Evolutionary conservation across 257 asterid species (phyloP), one percentile per base, ranked within the genome.

Genomic region (Scutellaria galericulata): DNA sequence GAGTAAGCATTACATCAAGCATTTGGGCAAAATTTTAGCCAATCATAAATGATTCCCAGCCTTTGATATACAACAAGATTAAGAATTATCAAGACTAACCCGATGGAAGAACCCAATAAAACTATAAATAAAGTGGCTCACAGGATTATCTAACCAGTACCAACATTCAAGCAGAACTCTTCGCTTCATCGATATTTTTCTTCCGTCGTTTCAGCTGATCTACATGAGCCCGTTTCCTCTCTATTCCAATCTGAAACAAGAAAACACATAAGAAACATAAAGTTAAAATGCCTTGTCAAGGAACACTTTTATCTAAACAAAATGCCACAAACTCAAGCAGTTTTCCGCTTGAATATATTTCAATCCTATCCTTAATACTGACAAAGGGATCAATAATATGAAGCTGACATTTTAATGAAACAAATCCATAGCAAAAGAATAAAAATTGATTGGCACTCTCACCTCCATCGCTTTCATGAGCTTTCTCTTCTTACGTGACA

Each of bases 391-490:
- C 39, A 6, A 37, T 3, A 48, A 5, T 6, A 65, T 5, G n/a
- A 6, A 39, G 40, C 15, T 9, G 5, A 3, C 10, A 48, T 13
- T 50, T 65, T n/a, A 13, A 69, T 37, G 24, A 59, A 69, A 64
- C 31, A 61, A 60, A 77, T 39, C 45, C 9, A 5, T 11, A 52
- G 12, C 4, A 24, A 35, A 27, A 44, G 13, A 27, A 59, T 6
- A 47, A 6, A 52, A 18, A 40, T 39, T 31, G 41, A 47, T 56
- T 27, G 14, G 47, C 15, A 64, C 73, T 57, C 70, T 79, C 73
- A 92, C 97, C 92, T 80, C 67, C 86, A 89, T 90, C n/a, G 98
- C 95, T 5, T 79, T 75, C 7, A 71, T 53, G 18, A 95, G 82
- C 77, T 80, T 80, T 65, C 88, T 81, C 88, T 75, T 86, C 72